Percentiles rank a stretch among this genome's conserved stretches.
Evolutionary conservation across 2,329 filamentous ascomycete species (phyloP).

Genomic region (Diaporthe vexans): DNA sequence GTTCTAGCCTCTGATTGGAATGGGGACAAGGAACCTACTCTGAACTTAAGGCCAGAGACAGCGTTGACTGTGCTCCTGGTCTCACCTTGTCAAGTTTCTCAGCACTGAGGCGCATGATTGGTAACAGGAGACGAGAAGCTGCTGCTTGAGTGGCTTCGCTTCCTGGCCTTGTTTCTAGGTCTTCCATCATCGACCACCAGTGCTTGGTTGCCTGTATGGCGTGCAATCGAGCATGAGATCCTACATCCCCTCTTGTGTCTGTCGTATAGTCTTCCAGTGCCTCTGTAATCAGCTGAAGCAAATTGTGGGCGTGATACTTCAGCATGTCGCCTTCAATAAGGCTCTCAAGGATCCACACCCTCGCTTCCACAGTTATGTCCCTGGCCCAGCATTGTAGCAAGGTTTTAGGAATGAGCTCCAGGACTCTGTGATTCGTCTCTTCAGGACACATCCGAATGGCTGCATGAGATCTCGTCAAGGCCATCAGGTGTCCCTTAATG

Average conservation of each 20-base stretch:
- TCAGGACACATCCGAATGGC: constrained; percentile 48
- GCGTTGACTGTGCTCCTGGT: constrained; percentile 70
- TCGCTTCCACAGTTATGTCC: constrained; percentile 65
- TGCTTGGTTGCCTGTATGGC: constrained; percentile 82
- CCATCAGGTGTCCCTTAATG: constrained; percentile 67
- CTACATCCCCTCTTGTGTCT: constrained; percentile 89
- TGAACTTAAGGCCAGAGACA: constrained; percentile 60
- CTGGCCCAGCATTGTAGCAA: constrained; percentile 67
- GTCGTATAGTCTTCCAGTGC: constrained; percentile 92
- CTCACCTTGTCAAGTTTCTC: constrained; percentile 94
- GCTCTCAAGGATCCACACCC: constrained; percentile 68
- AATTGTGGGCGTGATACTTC: constrained; percentile 54
- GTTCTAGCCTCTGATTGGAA: too few relatives aligned
- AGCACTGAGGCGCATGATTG: constrained; percentile 77
- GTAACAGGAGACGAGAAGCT: constrained; percentile 60
- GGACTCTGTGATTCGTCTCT: constrained; percentile 44
- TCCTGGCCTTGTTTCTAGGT: not conserved
- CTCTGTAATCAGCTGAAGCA: constrained; percentile 63
- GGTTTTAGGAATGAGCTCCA: constrained; percentile 55
- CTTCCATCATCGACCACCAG: constrained; percentile 61
- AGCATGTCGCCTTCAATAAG: constrained; percentile 63
- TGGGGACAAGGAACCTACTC: constrained; percentile 55
- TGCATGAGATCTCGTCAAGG: constrained; percentile 65
- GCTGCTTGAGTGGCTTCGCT: constrained; percentile 44
- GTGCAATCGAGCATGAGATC: constrained; percentile 86